Evolutionary conservation across 2,329 filamentous ascomycete genomes (phyloP), one percentile per base, ranked within the genome.

Genomic region (Zelopaecilomyces penicillatus): DNA sequence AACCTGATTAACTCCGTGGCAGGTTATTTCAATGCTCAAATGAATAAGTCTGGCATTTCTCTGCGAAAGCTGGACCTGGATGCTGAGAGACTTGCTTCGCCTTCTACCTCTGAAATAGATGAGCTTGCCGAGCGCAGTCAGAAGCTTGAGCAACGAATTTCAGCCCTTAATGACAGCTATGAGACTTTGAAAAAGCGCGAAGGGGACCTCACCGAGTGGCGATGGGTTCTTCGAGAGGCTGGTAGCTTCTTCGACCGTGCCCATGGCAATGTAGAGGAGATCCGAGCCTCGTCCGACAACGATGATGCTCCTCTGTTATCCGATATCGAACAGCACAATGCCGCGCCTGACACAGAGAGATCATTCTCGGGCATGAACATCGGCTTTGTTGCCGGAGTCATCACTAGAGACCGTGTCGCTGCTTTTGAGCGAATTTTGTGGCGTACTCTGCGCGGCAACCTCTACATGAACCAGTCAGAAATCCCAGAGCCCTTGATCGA

Each of bases 381-480:
- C 62, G 93, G 93, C 7, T 98, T 98, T 59, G 91, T 98, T 43
- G 87, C 93, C 44, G 93, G 93, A 67, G 93, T 97, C 56, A 97
- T 98, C 57, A 80, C 87, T 33, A 82, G 93, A 44, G 91, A 97
- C 61, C 83, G 91, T 41, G 91, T 98, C 49, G 90, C 84, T 10
- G 87, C 91, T 28, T 98, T 98, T 62, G 94, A 98, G 71, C 85
- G 93, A 48, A 98, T 98, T 55, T 75, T 98, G 42, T 98, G 93
- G 93, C 82, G 93, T 59, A 96, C 94, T 0, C 80, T 98, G 36
- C 88, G 93, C 65, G 93, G 93, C 58, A 98, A 98, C 67, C 73
- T 98, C 52, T 98, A 97, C 76, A 98, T 98, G 93, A 98, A 98
- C 69, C 94, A 98, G 73, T 91, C 91, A 35, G 93, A 98, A 74